Evolutionary conservation across 441 rosid genomes (phyloP).

Genomic region (Erysimum cheiri): DNA sequence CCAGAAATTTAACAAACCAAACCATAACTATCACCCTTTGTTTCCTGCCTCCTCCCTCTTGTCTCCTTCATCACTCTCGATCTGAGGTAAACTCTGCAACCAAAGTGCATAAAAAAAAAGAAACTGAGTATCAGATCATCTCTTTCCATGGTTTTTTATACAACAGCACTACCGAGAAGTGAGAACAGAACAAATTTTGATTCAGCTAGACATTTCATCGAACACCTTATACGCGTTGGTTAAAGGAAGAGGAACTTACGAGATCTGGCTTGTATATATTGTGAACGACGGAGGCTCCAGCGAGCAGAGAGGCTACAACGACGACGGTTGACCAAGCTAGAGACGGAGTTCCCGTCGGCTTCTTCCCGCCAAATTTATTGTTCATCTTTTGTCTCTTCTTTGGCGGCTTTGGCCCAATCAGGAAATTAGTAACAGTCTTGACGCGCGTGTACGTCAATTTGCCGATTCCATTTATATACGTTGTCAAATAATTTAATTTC

Average conservation of each 20-base stretch:
- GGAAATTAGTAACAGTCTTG: background rate
- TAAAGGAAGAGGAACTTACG: constrained; percentile 36
- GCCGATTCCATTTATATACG: background rate
- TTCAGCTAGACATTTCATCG: constrained; percentile 40
- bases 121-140: background rate
- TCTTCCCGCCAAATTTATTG: constrained; percentile 58
- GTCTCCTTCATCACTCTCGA: constrained; percentile 51
- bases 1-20: background rate
- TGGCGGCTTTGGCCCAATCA: background rate
- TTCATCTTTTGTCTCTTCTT: constrained; percentile 43
- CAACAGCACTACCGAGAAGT: background rate
- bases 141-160: background rate
- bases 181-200: background rate
- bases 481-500: background rate
- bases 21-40: constrained; percentile 23
- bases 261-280: constrained; percentile 71
- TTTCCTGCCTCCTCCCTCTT: constrained; percentile 34
- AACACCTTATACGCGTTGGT: constrained; percentile 25
- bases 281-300: constrained; percentile 77
- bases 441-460: background rate
- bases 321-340: constrained; percentile 60
- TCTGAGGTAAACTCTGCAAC: constrained; percentile 58
- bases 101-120: background rate
- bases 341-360: constrained; percentile 77
- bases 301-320: constrained; percentile 65